phyloP scores from a whole-genome alignment of 768 basidiomycete species.

The Glaciozyma martinii region DNA sequence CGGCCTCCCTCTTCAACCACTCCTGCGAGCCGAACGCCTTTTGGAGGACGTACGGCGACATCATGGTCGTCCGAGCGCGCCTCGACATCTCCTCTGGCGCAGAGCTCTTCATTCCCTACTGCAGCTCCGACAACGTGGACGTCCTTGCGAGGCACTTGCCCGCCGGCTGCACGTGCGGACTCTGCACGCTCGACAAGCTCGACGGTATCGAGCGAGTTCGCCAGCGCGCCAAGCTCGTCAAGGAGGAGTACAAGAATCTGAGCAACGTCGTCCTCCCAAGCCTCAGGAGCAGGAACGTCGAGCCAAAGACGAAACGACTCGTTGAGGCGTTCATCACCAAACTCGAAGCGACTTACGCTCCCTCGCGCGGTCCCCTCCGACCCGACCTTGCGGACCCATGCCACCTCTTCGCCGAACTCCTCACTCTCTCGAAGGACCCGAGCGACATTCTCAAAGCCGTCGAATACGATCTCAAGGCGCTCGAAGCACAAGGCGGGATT shows the following conservation, averaged over 20 bases:
- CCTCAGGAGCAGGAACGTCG: not conserved
- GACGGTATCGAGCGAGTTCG: not conserved
- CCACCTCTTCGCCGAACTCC: conserved; percentile 7
- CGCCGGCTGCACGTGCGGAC: not conserved
- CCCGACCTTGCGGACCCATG: not conserved
- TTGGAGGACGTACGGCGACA: conserved; percentile 36
- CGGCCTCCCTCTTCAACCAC: conserved; percentile 42
- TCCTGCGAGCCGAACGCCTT: conserved; percentile 36
- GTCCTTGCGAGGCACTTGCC: not conserved
- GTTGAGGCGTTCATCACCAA: not conserved
- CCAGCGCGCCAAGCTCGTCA: not conserved
- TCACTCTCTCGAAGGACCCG: too few species aligned
- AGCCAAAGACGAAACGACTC: not conserved
- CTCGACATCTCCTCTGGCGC: conserved; percentile 33
- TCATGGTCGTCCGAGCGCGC: conserved; percentile 38
- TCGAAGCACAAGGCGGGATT: not conserved
- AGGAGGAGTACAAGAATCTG: not conserved
- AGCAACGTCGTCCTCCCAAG: not conserved
- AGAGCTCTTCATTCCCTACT: conserved; percentile 35
- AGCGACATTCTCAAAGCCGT: not conserved
- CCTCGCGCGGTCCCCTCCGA: not conserved
- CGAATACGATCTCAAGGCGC: not conserved
- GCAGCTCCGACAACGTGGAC: too few species aligned
- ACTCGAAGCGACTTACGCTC: conserved; percentile 5
- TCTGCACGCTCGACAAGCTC: not conserved